A percentile compares a stretch with the other conserved stretches of the same genome.
phyloP scores from a whole-genome alignment of 805 yeast genomes.

The Myxozyma neotropica region DNA sequence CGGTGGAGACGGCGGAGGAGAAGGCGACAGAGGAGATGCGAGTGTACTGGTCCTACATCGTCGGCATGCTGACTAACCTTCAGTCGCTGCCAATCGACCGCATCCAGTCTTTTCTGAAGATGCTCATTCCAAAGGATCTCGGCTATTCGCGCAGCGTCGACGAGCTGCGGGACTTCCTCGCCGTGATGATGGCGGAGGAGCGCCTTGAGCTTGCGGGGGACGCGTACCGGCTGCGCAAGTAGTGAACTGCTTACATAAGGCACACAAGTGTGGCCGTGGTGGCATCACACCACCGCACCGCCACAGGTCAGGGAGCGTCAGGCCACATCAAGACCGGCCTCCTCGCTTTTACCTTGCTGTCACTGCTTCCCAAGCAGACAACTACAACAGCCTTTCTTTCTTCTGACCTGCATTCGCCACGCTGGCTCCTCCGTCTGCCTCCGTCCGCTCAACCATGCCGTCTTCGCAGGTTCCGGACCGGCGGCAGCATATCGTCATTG shows the following conservation, averaged over 20 bases:
- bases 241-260: neutral
- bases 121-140: conserved; percentile 58
- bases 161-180: conserved; percentile 50
- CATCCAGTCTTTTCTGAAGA: conserved; percentile 56
- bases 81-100: conserved; percentile 53
- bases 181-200: conserved; percentile 50
- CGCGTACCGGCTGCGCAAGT: conserved; percentile 42
- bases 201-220: conserved; percentile 45
- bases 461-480: conserved; percentile 18
- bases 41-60: conserved; percentile 49
- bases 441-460: conserved; percentile 12
- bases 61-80: conserved; percentile 60
- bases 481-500: conserved; percentile 68
- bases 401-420: neutral
- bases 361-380: conserved; percentile 2
- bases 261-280: conserved; percentile 1
- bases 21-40: conserved; percentile 43
- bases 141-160: conserved; percentile 46
- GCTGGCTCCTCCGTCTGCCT: conserved; percentile 13
- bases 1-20: conserved; percentile 40
- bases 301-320: conserved; percentile 7
- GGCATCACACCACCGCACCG: conserved; percentile 2
- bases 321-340: conserved; percentile 10
- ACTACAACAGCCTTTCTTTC: neutral
- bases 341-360: conserved; percentile 8